Conservation (phyloP, 208 protist species). For the Crithidia sp. region DNA sequence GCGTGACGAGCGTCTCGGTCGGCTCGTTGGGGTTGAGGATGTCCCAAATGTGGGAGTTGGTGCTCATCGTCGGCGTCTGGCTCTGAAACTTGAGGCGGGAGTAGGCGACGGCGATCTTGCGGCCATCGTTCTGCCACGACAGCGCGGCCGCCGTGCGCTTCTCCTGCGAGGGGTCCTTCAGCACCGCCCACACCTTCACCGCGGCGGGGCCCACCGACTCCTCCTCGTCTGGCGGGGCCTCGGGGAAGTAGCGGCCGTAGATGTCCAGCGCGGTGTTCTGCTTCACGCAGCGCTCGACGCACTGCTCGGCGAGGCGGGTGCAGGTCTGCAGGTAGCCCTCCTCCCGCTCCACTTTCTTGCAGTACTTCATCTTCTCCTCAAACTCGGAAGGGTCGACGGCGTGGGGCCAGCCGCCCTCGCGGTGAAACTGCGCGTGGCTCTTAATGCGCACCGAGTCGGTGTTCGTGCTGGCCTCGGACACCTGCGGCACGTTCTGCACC, state of each 20-base stretch:
- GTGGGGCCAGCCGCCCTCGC: constrained; percentile 97
- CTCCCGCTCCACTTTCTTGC: constrained; percentile 97
- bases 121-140: constrained; percentile 95
- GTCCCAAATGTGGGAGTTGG: constrained; percentile 97
- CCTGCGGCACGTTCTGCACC: constrained; percentile 93
- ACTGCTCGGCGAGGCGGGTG: constrained; percentile 85
- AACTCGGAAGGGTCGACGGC: constrained; percentile 95
- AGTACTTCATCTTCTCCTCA: constrained; percentile 96
- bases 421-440: constrained; percentile 92
- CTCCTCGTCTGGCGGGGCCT: constrained; percentile 79
- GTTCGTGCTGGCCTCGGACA: constrained; percentile 94
- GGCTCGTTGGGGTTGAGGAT: constrained; percentile 96
- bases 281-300: constrained; percentile 91
- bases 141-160: constrained; percentile 93
- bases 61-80: constrained; percentile 88
- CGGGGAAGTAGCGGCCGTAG: constrained; percentile 96
- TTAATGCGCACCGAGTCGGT: constrained; percentile 93
- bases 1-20: constrained; percentile 89
- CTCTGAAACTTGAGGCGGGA: constrained; percentile 95
- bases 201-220: constrained; percentile 84
- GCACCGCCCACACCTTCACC: constrained; percentile 94
- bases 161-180: constrained; percentile 91
- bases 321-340: constrained; percentile 94
- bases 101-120: constrained; percentile 96
- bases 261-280: constrained; percentile 98